Evolutionary conservation across 2,329 filamentous ascomycete species (phyloP), one percentile per base, ranked within the genome.

Genomic region (Ceratocystis alfenasii): DNA sequence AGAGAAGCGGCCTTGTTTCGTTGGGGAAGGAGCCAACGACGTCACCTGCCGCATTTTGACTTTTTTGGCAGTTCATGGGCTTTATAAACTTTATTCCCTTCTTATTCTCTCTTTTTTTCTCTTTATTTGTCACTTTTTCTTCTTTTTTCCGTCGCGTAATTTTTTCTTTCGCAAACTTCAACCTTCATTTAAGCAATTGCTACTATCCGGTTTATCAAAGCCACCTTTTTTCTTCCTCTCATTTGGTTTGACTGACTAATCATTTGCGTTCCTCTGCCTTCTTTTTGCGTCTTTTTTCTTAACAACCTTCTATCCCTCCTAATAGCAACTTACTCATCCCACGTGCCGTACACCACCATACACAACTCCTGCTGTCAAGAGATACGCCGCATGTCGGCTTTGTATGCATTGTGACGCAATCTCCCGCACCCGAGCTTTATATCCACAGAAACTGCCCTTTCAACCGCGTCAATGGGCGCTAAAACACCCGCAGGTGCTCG

Each of bases 1-100:
- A 50, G 45, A 25, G 25, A 30, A 44, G 15, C 48, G 33, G 53
- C 3, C 12, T 41, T 20, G 48, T 10, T 25, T 66, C 62, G 59
- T 50, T 63, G 61, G 61, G 53, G 53, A 63, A 63, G 64, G 44
- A 63, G 28, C n/a, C 62, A 41, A 25, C 65, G 65, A 66, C 65
- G 62, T 66, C 60, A 64, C 65, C 62, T 59, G 36, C 45, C 30
- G 25, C 48, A 63, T 63, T 62, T 61, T 65, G 50, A 20, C 57
- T 20, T 65, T 55, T 45, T 53, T 28, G 5, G 15, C 6, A 20
- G 20, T 64, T 53, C 8, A 53, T 62, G 5, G 46, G 30, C 57
- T 62, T 25, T 33, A 25, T 65, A 45, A 41, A 20, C 45, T 65
- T 60, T 36, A 57, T 57, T 60, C 48, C n/a, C 25, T 22, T 17